Base-by-base conservation (phyloP, 768 basidiomycete species). In the Lactarius pseudohatsudake region DNA sequence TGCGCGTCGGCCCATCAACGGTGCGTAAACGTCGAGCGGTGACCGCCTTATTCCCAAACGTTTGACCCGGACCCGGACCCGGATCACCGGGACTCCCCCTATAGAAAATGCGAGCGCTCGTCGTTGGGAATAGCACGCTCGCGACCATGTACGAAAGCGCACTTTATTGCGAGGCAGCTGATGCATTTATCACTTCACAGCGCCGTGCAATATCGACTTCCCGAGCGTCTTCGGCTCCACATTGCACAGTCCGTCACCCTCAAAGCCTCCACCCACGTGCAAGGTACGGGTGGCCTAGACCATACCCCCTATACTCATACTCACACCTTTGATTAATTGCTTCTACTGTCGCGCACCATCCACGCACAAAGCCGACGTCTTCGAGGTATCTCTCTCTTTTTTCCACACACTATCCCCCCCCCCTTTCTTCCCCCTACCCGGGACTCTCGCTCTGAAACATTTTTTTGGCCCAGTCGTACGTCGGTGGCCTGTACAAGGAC, bases 1-100 rank as follows among this genome's bases (percentile, higher is more conserved):
- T 93, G 22, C 86, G 84, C 22, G 91, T 93, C 47, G 91, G 91
- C 2, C 90, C 91, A 20, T 85, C 87, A 3, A 91, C 91, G 64
- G 91, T 89, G 74, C 64, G 69, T 45, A 53, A 32, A 56, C 32
- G 1, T 16, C 9, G 28, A 13, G 10, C 20, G 20, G 10, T 64
- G 62, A 26, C 50, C 13, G 26, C 64, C 34, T 6, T 18, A n/a
- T 55, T 61, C 30, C 22, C 50, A 22, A 7, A 22, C 13, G 32
- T 11, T 6, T 18, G 26, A 53, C 16, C 1, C 57, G 65, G 62
- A 34, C 61, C 59, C 50, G 43, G 61, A 60, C 43, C n/a, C 40
- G 40, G 56, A 64, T 8, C 66, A 30, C 9, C 38, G 47, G 43
- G n/a, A 20, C 40, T 40, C 18, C 26, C 8, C n/a, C 47, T 34